phyloP scores from a whole-genome alignment of 192 early-diverging fungal species.

The Endogone sp. region DNA sequence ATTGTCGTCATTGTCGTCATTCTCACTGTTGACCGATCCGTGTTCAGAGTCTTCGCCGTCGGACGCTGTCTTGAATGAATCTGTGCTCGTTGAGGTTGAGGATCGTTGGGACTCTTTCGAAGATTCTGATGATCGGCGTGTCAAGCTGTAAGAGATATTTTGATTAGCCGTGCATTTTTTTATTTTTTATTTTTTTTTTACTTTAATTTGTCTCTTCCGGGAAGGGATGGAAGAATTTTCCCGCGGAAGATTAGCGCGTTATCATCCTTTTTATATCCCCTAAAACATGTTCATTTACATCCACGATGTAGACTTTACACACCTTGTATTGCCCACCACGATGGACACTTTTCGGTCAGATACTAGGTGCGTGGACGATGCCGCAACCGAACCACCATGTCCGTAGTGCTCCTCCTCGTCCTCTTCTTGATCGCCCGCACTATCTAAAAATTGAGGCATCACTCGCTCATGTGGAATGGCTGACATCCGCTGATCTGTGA shows the following conservation, averaged over 20 bases:
- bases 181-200: conserved; percentile 3
- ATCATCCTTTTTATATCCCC: too few species aligned
- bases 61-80: not conserved
- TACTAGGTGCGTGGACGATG: not conserved
- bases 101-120: not conserved
- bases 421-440: not conserved
- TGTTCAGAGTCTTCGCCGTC: conserved; percentile 3
- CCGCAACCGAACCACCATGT: conserved; percentile 12
- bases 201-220: not conserved
- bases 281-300: too few species aligned
- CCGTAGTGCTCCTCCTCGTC: not conserved
- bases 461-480: not conserved
- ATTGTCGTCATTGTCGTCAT: conserved; percentile 1
- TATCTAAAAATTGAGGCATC: not conserved
- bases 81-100: not conserved
- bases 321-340: not conserved
- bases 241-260: too few species aligned
- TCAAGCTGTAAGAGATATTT: not conserved
- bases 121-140: not conserved
- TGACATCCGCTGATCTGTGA: not conserved
- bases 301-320: too few species aligned
- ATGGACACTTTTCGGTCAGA: not conserved
- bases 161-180: not conserved
- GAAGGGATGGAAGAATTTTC: too few species aligned
- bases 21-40: conserved; percentile 8